Evolutionary conservation across 306 rosid genomes (phyloP).

Genomic region (Macrotyloma uniflorum): DNA sequence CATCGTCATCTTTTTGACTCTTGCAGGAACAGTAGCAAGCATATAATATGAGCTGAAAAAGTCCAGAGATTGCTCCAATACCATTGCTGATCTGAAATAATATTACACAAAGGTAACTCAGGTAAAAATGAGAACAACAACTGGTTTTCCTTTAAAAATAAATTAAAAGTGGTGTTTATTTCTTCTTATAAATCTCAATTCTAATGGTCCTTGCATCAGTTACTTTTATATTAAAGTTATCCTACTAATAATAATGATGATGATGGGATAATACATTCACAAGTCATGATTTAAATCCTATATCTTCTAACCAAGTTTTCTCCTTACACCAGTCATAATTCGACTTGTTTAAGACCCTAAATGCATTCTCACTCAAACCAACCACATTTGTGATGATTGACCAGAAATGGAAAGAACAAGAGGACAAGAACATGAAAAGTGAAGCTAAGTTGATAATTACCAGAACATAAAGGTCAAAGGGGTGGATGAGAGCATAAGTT

Average conservation of each 20-base stretch:
- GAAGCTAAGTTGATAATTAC: conserved; percentile 42
- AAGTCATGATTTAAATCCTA: no score
- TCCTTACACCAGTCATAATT: not conserved
- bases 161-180: no score
- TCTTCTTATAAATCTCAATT: no score
- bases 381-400: not conserved
- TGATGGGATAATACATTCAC: no score
- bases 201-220: no score
- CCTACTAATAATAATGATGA: no score
- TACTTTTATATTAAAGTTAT: no score
- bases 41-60: conserved; percentile 57
- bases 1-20: not conserved
- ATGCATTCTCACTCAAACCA: not conserved
- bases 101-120: not conserved
- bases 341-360: not conserved
- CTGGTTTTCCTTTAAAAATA: no score
- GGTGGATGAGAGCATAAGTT: conserved; percentile 69
- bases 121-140: not conserved
- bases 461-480: conserved; percentile 62
- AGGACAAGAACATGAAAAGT: not conserved
- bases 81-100: conserved; percentile 67
- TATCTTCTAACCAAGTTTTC: not conserved
- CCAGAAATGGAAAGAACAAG: not conserved
- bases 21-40: conserved; percentile 40
- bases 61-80: conserved; percentile 64